Conservation (phyloP, 441 rosid species). For the Euphorbia celastroides region DNA sequence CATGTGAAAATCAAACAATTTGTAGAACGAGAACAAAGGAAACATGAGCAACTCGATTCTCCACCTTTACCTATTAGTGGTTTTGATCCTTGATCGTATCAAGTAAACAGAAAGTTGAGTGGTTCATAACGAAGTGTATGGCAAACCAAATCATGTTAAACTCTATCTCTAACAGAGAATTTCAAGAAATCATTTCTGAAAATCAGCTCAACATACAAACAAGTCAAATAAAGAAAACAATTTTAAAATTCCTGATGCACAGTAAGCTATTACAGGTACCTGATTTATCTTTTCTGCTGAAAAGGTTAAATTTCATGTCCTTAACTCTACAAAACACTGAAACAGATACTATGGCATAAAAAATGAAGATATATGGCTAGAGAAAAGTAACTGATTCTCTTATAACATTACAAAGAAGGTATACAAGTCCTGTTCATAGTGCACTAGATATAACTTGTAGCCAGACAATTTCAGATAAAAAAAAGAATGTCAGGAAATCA, state of each 20-base stretch:
- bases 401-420: no score
- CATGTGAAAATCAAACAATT: neutral
- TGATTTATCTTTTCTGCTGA: neutral
- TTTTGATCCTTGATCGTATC: neutral
- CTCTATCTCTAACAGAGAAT: neutral
- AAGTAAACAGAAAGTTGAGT: neutral
- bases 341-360: neutral
- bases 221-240: neutral
- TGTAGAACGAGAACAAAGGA: constrained; percentile 3
- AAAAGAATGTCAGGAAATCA: neutral
- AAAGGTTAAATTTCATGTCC: no score
- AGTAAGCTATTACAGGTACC: no score
- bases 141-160: neutral
- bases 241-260: constrained; percentile 1
- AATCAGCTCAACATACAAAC: neutral
- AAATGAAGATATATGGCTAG: neutral
- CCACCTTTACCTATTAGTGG: neutral
- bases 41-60: neutral
- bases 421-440: neutral
- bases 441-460: neutral
- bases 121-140: neutral
- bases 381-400: neutral
- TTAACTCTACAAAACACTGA: neutral
- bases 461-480: neutral
- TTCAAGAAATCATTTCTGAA: neutral